Conservation (phyloP, 1,284 basidiomycete genomes). For the Xerocomus nothofagi region DNA sequence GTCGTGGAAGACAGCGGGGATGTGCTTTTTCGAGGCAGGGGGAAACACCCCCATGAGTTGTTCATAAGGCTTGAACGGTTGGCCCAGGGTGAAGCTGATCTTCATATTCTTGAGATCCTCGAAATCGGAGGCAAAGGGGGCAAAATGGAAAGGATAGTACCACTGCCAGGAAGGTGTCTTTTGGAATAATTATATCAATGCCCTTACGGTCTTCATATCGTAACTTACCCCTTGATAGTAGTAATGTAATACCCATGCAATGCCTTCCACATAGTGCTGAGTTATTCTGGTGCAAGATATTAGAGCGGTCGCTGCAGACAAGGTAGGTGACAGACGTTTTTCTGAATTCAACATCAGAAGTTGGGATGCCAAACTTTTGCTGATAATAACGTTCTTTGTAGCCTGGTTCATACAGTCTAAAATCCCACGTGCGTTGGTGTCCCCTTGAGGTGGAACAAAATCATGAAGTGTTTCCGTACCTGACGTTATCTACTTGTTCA, state of each 20-base stretch:
- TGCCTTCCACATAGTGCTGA: conserved; percentile 86
- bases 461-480: conserved; percentile 51
- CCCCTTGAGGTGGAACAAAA: background rate
- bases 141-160: conserved; percentile 99
- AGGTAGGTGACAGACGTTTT: conserved; percentile 55
- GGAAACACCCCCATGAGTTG: conserved; percentile 99
- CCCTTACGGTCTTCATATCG: background rate
- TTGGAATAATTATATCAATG: conserved; percentile 15
- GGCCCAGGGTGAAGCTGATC: conserved; percentile 76
- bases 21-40: conserved; percentile 64
- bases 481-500: conserved; percentile 91
- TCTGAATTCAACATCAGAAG: conserved; percentile 71
- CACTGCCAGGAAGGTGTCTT: conserved; percentile 98
- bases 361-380: conserved; percentile 87
- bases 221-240: conserved; percentile 89
- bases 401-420: conserved; percentile 89
- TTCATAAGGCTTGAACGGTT: conserved; percentile 96
- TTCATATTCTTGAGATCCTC: conserved; percentile 77
- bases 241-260: conserved; percentile 96
- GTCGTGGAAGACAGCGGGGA: conserved; percentile 83
- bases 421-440: conserved; percentile 16
- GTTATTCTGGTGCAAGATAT: conserved; percentile 60
- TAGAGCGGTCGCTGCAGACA: conserved; percentile 1
- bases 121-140: conserved; percentile 97
- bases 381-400: conserved; percentile 95